Evolutionary conservation across 441 rosid species (phyloP).

Genomic region (Aleurites moluccanus): DNA sequence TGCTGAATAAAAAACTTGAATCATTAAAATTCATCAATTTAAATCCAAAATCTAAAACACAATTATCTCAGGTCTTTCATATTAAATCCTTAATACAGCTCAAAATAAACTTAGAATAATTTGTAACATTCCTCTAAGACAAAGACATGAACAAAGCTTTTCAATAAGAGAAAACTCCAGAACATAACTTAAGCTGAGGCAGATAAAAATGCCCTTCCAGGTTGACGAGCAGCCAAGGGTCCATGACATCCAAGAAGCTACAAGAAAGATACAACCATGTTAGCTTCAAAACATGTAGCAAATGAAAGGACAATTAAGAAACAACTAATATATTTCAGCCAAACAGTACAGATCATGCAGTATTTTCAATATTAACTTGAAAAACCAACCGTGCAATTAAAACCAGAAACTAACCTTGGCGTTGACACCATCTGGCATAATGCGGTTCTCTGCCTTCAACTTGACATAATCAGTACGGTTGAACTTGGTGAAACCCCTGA

Average conservation of each 20-base stretch:
- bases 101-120: background rate
- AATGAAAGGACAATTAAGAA: background rate
- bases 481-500: constrained; percentile 92
- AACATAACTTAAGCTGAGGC: constrained; percentile 36
- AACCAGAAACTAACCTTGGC: constrained; percentile 59
- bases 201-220: constrained; percentile 54
- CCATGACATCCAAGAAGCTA: constrained; percentile 78
- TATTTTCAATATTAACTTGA: too few relatives aligned
- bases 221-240: constrained; percentile 52
- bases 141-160: background rate
- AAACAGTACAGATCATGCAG: background rate
- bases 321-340: background rate
- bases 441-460: constrained; percentile 65
- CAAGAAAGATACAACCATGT: constrained; percentile 11
- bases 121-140: background rate
- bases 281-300: background rate
- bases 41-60: background rate
- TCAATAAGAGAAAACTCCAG: background rate
- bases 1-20: background rate
- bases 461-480: constrained; percentile 67
- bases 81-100: background rate
- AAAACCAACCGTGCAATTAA: background rate
- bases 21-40: background rate
- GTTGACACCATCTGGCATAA: constrained; percentile 83
- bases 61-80: background rate